Evolutionary conservation across 2,329 filamentous ascomycete genomes (phyloP).

Genomic region (Fusarium pseudonygamai): DNA sequence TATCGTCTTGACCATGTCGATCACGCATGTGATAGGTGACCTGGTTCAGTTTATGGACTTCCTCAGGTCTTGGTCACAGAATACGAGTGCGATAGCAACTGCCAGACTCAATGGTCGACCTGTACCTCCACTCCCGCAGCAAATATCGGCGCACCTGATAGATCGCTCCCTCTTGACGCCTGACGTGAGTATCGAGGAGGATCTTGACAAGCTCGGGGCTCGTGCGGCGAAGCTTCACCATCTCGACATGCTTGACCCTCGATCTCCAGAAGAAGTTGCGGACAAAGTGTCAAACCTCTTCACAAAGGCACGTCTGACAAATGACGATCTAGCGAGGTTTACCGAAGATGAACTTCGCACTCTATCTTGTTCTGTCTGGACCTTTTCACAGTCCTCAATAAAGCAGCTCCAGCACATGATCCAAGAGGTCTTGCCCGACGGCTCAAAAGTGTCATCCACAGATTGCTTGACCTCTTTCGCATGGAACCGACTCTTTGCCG

Average conservation of each 20-base stretch:
- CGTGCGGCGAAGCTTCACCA: background rate
- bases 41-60: conserved; percentile 11
- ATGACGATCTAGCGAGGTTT: background rate
- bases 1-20: conserved; percentile 10
- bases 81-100: background rate
- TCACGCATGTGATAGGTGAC: conserved; percentile 10
- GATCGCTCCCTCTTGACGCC: conserved; percentile 1
- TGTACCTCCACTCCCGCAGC: background rate
- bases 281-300: background rate
- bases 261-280: background rate
- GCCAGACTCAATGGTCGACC: background rate
- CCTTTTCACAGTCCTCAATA: background rate
- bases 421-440: background rate
- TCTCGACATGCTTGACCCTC: conserved; percentile 1
- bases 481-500: background rate
- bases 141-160: background rate
- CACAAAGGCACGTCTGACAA: conserved; percentile 3
- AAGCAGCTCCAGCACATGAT: background rate
- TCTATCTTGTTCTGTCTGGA: background rate
- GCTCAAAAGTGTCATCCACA: background rate
- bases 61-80: conserved; percentile 1
- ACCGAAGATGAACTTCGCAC: background rate
- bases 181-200: background rate
- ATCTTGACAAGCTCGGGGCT: background rate
- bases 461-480: conserved; percentile 10